Conservation (phyloP, 1,139 yeast species). For the Yamadazyma friedrichii region DNA sequence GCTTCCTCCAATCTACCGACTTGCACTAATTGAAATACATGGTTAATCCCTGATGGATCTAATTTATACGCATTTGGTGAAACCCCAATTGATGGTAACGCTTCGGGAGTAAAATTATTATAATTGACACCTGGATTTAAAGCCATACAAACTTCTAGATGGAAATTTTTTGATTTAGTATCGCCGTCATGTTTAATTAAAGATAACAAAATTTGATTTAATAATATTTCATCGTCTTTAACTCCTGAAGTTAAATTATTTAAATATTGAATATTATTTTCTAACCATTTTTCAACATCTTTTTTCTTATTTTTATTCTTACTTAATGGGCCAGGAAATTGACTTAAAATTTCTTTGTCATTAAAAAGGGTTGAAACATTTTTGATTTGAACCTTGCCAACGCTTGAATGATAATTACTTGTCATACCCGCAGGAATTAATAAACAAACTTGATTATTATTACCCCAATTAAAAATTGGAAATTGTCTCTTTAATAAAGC, state of each 20-base stretch:
- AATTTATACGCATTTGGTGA: slow-evolving; percentile 34
- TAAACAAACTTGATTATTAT: slow-evolving; percentile 29
- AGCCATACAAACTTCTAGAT: slow-evolving; percentile 25
- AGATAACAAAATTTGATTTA: slow-evolving; percentile 29
- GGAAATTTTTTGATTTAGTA: slow-evolving; percentile 23
- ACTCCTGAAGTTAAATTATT: slow-evolving; percentile 6
- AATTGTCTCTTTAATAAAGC: slow-evolving; percentile 57
- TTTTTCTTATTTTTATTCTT: slow-evolving; percentile 57
- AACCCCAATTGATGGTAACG: slow-evolving; percentile 19
- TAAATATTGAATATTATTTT: slow-evolving; percentile 19
- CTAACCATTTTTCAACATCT: slow-evolving; percentile 65
- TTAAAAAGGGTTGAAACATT: slow-evolving; percentile 19
- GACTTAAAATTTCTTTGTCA: slow-evolving; percentile 19
- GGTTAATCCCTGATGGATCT: slow-evolving; percentile 35
- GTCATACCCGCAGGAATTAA: slow-evolving; percentile 26
- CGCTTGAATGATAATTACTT: slow-evolving; percentile 12
- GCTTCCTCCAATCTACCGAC: slow-evolving; percentile 70
- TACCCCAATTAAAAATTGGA: slow-evolving; percentile 76
- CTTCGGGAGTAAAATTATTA: slow-evolving; percentile 14
- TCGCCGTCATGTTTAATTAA: slow-evolving; percentile 33
- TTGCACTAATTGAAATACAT: slow-evolving; percentile 44
- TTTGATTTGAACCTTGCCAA: slow-evolving; percentile 18
- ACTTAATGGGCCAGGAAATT: slow-evolving; percentile 65
- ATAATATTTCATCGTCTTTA: slow-evolving; percentile 25
- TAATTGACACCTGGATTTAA: slow-evolving; percentile 39